A percentile compares a stretch with the other conserved stretches of the same genome.
Conservation (phyloP, 768 basidiomycete species). For the Mrakia frigida region DNA sequence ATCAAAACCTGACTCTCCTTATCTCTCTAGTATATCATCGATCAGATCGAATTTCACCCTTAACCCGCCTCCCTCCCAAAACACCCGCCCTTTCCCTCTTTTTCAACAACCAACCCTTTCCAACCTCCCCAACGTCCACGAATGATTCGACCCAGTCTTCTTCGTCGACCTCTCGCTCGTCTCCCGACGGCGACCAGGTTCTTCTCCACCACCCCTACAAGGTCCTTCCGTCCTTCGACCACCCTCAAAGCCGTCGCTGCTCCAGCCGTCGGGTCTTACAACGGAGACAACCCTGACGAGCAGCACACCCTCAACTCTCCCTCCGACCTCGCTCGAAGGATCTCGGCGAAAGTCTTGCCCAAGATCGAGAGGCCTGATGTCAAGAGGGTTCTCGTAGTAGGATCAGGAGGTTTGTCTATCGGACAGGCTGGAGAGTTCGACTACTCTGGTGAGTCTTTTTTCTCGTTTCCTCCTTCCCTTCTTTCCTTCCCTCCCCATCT, state of each 20-base stretch:
- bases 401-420: slow-evolving; percentile 90
- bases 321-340: slow-evolving; percentile 84
- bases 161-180: slow-evolving; percentile 5
- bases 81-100: background rate
- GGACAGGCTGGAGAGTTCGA: slow-evolving; percentile 99
- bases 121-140: background rate
- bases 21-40: background rate
- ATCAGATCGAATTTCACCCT: background rate
- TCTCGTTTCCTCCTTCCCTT: background rate
- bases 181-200: background rate
- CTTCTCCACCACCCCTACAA: slow-evolving; percentile 17
- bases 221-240: slow-evolving; percentile 1
- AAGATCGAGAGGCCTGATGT: slow-evolving; percentile 86
- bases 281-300: slow-evolving; percentile 34
- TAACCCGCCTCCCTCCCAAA: background rate
- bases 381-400: slow-evolving; percentile 90
- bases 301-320: slow-evolving; percentile 67
- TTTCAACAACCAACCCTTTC: no score
- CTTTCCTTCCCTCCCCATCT: background rate
- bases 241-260: slow-evolving; percentile 43
- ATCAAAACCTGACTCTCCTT: background rate
- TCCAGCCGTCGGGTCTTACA: slow-evolving; percentile 45
- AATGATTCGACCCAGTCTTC: slow-evolving; percentile 11
- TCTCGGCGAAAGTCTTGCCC: slow-evolving; percentile 91
- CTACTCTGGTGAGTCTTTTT: slow-evolving; percentile 64